Percentiles rank a stretch among this genome's conserved stretches.
phyloP scores from a whole-genome alignment of 1,284 basidiomycete genomes.

The Grifola frondosa region DNA sequence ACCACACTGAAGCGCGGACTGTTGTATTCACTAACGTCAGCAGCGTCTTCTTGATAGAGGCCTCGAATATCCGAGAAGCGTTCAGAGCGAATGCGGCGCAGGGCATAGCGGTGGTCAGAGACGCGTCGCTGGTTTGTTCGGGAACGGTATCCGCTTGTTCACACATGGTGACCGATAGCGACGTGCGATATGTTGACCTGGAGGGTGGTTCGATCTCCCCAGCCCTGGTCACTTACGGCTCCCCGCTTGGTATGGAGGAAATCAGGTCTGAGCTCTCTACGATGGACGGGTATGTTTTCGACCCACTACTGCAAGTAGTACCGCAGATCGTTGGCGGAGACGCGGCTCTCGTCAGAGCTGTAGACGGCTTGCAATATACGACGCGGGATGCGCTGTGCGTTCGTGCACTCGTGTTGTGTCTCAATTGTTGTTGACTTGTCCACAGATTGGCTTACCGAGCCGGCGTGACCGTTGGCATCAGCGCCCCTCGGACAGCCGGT shows the following conservation, averaged over 20 bases:
- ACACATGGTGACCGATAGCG: conserved; percentile 32
- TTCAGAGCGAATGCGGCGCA: conserved; percentile 14
- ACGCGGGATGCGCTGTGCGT: conserved; percentile 50
- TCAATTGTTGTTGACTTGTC: not conserved
- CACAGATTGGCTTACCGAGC: conserved; percentile 57
- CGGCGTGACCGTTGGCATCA: conserved; percentile 61
- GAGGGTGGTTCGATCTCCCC: conserved; percentile 46
- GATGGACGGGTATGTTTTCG: conserved; percentile 53
- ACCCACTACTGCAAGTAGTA: conserved; percentile 30
- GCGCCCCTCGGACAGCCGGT: conserved; percentile 53
- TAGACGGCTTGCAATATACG: conserved; percentile 52
- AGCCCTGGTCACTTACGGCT: conserved; percentile 58
- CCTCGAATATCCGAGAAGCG: conserved; percentile 18
- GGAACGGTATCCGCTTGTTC: conserved; percentile 12
- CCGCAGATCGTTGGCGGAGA: conserved; percentile 35
- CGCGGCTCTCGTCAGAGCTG: conserved; percentile 41
- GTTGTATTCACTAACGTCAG: conserved; percentile 62
- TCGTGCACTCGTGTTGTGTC: not conserved
- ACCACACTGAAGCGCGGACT: conserved; percentile 34
- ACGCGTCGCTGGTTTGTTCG: conserved; percentile 22
- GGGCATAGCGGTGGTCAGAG: conserved; percentile 38
- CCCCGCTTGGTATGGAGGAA: conserved; percentile 59
- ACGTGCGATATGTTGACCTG: conserved; percentile 35
- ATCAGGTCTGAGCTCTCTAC: conserved; percentile 65
- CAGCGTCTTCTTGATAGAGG: conserved; percentile 38